These are phyloP conservation scores for Fusarium torulosum DNA, from an alignment of 2,329 filamentous ascomycete species.

Conservation along the genomic window DNA sequence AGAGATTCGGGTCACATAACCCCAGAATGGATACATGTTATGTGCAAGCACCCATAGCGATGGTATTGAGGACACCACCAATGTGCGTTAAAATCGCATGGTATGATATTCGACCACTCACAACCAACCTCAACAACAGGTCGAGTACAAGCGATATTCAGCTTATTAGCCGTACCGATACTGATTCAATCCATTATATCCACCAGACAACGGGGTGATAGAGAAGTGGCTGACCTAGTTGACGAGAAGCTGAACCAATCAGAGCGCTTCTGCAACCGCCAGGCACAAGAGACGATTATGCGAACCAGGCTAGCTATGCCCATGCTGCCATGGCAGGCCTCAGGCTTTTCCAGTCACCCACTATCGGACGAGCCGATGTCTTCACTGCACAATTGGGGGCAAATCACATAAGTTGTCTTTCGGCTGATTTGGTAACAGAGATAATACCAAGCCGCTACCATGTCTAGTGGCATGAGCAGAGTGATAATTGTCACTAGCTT, in stretches of 20 bases:
- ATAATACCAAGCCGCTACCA: conserved; percentile 17
- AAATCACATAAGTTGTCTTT: conserved; percentile 32
- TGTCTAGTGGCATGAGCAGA: conserved; percentile 21
- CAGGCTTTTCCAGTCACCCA: conserved; percentile 35
- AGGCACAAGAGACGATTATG: conserved; percentile 5
- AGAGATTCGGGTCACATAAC: conserved; percentile 19
- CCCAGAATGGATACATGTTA: background rate
- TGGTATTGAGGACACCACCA: conserved; percentile 4
- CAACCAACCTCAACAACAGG: conserved; percentile 15
- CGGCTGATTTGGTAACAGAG: conserved; percentile 29
- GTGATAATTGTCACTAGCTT: conserved; percentile 26
- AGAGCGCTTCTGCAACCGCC: conserved; percentile 32
- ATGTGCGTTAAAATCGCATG: conserved; percentile 32
- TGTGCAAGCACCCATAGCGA: conserved; percentile 7
- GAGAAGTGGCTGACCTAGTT: conserved; percentile 15
- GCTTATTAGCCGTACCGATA: background rate
- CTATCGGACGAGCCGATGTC: conserved; percentile 40
- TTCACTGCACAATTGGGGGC: conserved; percentile 36
- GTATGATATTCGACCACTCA: conserved; percentile 22
- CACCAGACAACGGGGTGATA: conserved; percentile 34
- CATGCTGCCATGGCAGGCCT: conserved; percentile 31
- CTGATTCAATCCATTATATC: background rate
- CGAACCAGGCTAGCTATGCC: conserved; percentile 1
- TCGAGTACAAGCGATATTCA: conserved; percentile 4
- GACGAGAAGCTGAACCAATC: conserved; percentile 30